These are phyloP conservation scores for Pythium brassicae DNA, from an alignment of 352 stramenopile genomes.

Conservation along the genomic window DNA sequence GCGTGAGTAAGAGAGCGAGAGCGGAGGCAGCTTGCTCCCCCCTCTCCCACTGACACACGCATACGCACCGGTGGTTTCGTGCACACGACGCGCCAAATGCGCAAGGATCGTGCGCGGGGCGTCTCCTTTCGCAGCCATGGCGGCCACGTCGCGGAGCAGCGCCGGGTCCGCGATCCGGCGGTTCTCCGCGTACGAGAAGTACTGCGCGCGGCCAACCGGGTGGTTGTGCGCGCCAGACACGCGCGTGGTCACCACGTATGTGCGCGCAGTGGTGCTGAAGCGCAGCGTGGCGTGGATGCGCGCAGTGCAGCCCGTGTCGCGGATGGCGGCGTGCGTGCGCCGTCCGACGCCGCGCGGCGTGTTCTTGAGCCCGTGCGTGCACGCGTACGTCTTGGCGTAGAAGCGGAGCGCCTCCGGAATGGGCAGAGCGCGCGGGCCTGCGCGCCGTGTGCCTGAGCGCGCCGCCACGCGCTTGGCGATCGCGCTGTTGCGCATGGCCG, in stretches of 20 bases:
- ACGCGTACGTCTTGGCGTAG: slow-evolving; percentile 2
- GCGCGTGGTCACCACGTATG: not conserved
- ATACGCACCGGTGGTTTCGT: not conserved
- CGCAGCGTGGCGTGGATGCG: slow-evolving; percentile 7
- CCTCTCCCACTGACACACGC: not conserved
- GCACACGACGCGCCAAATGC: not conserved
- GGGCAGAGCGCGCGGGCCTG: not conserved
- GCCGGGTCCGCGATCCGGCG: slow-evolving; percentile 3
- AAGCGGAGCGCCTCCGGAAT: not conserved
- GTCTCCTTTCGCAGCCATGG: not conserved
- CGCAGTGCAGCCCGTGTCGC: slow-evolving; percentile 8
- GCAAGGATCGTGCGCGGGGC: not conserved
- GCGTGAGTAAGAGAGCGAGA: too few species aligned
- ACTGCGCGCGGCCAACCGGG: slow-evolving; percentile 4
- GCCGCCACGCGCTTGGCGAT: not conserved
- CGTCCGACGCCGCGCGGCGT: not conserved
- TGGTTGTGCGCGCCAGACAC: slow-evolving; percentile 8
- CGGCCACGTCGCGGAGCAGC: not conserved
- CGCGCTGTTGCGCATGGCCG: not conserved
- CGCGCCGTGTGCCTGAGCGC: not conserved
- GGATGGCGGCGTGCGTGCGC: not conserved
- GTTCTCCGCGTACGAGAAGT: slow-evolving; percentile 9
- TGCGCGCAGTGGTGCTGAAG: not conserved
- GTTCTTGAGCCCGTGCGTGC: slow-evolving; percentile 9
- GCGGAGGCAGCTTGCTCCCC: too few species aligned